phyloP scores from a whole-genome alignment of 2,329 filamentous ascomycete genomes.

The Arachnomyces sp. region DNA sequence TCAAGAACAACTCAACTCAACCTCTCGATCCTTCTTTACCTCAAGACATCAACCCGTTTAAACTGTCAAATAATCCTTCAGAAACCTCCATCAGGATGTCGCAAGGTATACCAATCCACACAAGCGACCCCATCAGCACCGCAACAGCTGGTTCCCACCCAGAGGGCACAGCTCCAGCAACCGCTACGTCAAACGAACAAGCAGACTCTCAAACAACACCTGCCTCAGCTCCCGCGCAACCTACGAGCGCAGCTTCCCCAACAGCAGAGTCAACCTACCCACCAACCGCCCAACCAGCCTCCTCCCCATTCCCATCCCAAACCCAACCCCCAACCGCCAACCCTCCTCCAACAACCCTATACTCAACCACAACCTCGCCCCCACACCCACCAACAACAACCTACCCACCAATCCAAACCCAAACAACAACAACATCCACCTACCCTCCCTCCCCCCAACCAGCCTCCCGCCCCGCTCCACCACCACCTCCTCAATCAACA shows the following conservation, averaged over 20 bases:
- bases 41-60: too few species aligned
- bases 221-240: slow-evolving; percentile 20
- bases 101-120: slow-evolving; percentile 40
- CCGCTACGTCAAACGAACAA: slow-evolving; percentile 28
- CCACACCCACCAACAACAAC: too few species aligned
- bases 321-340: background rate
- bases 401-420: background rate
- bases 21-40: too few species aligned
- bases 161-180: slow-evolving; percentile 28
- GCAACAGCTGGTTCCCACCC: slow-evolving; percentile 20
- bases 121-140: slow-evolving; percentile 39
- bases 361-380: background rate
- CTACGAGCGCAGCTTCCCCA: background rate
- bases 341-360: background rate
- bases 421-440: slow-evolving; percentile 7
- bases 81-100: slow-evolving; percentile 32
- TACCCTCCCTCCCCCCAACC: slow-evolving; percentile 5
- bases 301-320: background rate
- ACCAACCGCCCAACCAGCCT: too few species aligned
- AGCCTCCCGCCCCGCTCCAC: too few species aligned
- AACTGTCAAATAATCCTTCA: too few species aligned
- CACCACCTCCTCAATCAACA: background rate
- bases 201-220: slow-evolving; percentile 29
- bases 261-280: background rate
- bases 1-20: too few species aligned